Evolutionary conservation across 2,329 filamentous ascomycete genomes (phyloP), one percentile per base, ranked within the genome.

Genomic region (Fusarium sp.): DNA sequence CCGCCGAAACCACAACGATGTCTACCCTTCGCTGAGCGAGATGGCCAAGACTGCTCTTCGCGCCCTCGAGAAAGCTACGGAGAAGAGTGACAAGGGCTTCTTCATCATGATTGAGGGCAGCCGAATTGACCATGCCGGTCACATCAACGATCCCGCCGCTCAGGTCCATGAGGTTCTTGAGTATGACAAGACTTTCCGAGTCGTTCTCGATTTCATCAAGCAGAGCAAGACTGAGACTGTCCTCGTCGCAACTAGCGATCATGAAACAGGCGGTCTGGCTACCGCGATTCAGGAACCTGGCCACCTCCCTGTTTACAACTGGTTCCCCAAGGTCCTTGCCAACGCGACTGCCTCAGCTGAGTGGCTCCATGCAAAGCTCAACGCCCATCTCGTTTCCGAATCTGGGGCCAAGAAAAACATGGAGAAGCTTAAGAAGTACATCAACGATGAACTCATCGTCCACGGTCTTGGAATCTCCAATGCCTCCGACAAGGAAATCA

Each of bases 91-190:
- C 43, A 90, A 97, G 80, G 96, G 96, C 7, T 99, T 98, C 84
- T 99, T 99, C 81, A 84, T 99, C 74, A 97, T 99, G 95, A 97
- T 99, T 65, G 96, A 99, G 80, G 96, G 94, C 7, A 97, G 93
- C 74, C 88, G 96, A 43, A 98, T 99, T 74, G 96, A 99, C 76
- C 96, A 99, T 78, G 95, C 96, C 6, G 96, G 94, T 9, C 93
- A 96, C 77, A 88, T 87, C 68, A 96, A 96, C 73, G 93, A 96
- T 74, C 92, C 93, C 0, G 92, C 91, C 12, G 91, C 93, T 1
- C 93, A 96, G 76, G 93, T 95, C 13, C 90, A 93, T 72, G 96
- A 99, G 80, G 95, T 99, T 1, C 84, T 98, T n/a, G 95, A 94
- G 53, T 99, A 97, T 75, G 96, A 99, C 84, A 89, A 88, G 79